These are phyloP conservation scores for Paulownia fortunei DNA, from an alignment of 257 asterid species.

Conservation along the genomic window DNA sequence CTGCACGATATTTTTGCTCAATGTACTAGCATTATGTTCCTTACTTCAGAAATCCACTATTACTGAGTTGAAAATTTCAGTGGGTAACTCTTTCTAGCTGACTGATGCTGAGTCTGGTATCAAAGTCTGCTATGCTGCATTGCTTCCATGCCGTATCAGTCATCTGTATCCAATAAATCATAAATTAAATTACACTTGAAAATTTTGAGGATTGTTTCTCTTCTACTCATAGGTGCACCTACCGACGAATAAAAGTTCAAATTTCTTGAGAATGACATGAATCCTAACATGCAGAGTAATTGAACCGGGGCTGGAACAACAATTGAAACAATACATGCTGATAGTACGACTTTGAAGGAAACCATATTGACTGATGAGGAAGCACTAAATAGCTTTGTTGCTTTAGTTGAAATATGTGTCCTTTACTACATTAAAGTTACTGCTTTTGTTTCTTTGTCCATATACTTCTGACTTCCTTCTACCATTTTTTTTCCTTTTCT, in stretches of 20 bases:
- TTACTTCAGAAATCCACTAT: too few relatives aligned
- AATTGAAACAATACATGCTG: background rate
- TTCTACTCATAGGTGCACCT: background rate
- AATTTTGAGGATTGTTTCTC: background rate
- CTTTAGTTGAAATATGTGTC: background rate
- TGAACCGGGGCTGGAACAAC: too few relatives aligned
- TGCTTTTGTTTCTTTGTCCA: constrained; percentile 20
- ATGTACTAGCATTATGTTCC: background rate
- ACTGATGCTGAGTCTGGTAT: too few relatives aligned
- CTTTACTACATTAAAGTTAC: background rate
- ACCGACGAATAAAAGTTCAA: background rate
- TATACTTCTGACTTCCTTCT: background rate
- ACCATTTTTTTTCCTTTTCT: background rate
- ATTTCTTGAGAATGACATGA: background rate
- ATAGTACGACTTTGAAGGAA: background rate
- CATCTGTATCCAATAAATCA: background rate
- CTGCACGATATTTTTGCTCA: background rate
- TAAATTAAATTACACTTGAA: background rate
- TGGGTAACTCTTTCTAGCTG: too few relatives aligned
- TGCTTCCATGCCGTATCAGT: background rate
- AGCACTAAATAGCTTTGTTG: background rate
- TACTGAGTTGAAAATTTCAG: too few relatives aligned
- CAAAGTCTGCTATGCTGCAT: background rate
- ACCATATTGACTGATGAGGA: background rate
- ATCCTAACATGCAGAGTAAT: background rate